Evolutionary conservation across 306 rosid genomes (phyloP).

Genomic region (Rosa rugosa): DNA sequence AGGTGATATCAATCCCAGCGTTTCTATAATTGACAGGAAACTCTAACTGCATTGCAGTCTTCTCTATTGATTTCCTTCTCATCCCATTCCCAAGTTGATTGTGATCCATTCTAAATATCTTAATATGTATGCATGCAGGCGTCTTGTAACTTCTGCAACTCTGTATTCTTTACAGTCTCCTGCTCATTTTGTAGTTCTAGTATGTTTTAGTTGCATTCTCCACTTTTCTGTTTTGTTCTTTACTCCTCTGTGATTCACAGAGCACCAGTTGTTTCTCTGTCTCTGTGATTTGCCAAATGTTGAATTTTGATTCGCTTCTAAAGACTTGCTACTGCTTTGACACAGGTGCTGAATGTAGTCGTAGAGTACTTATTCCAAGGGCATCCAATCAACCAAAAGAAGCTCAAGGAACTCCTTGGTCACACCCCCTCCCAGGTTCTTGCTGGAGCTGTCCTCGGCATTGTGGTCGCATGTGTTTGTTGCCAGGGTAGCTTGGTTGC

Average conservation of each 20-base stretch:
- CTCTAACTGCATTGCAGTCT: background rate
- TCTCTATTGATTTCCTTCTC: background rate
- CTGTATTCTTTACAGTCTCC: background rate
- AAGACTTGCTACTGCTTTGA: constrained; percentile 11
- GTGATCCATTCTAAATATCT: background rate
- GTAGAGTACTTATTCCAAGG: constrained; percentile 86
- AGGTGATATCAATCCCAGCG: background rate
- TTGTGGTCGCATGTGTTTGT: constrained; percentile 63
- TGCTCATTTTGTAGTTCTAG: background rate
- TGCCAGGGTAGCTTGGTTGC: constrained; percentile 54
- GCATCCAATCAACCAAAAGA: constrained; percentile 85
- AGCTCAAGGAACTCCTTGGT: constrained; percentile 90
- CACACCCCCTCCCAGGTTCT: constrained; percentile 89
- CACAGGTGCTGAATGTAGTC: constrained; percentile 88
- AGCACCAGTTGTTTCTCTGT: background rate
- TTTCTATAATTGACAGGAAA: background rate
- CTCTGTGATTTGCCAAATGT: background rate
- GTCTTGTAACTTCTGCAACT: background rate
- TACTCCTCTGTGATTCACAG: background rate
- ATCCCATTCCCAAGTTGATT: background rate
- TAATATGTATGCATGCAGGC: background rate
- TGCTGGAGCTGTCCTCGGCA: constrained; percentile 83
- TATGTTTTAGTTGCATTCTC: background rate
- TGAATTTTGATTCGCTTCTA: background rate
- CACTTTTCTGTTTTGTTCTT: background rate